phyloP scores from a whole-genome alignment of 176 grass and related monocot species.

The Cenchrus purpureus region DNA sequence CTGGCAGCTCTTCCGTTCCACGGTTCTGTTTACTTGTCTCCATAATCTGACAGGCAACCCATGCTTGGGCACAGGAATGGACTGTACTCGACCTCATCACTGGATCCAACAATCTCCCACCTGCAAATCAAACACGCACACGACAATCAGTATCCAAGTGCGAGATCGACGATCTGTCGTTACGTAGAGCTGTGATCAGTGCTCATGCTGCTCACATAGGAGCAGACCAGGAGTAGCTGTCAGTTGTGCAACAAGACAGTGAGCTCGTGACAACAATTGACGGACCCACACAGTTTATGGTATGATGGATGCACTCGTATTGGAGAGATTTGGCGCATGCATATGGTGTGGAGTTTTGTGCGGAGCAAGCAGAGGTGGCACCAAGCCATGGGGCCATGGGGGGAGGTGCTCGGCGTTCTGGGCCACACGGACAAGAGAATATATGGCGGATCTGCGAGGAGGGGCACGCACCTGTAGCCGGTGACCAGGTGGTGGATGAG shows the following conservation, averaged over 20 bases:
- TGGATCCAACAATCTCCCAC: constrained; percentile 62
- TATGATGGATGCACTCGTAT: constrained; percentile 3
- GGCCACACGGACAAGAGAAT: constrained; percentile 34
- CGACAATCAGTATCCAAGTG: constrained; percentile 2
- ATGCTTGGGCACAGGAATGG: constrained; percentile 93
- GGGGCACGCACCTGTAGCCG: constrained; percentile 63
- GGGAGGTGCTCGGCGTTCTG: neutral
- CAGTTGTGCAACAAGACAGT: constrained; percentile 14
- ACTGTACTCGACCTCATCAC: constrained; percentile 75
- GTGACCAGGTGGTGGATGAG: constrained; percentile 93
- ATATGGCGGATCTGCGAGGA: constrained; percentile 36
- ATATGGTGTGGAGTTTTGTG: constrained; percentile 21
- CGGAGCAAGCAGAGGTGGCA: constrained; percentile 18
- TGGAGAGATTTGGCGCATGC: constrained; percentile 28
- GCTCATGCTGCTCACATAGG: neutral
- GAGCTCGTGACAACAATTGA: neutral
- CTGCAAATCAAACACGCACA: constrained; percentile 54
- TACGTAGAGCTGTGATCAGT: constrained; percentile 13
- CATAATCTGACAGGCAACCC: constrained; percentile 63
- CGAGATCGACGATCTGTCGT: neutral
- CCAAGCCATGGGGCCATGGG: neutral
- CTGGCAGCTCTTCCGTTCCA: neutral
- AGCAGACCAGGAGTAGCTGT: neutral
- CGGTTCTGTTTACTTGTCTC: constrained; percentile 9
- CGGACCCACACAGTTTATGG: constrained; percentile 11